Conservation (phyloP, 805 yeast species). For the Candida railenensis region DNA sequence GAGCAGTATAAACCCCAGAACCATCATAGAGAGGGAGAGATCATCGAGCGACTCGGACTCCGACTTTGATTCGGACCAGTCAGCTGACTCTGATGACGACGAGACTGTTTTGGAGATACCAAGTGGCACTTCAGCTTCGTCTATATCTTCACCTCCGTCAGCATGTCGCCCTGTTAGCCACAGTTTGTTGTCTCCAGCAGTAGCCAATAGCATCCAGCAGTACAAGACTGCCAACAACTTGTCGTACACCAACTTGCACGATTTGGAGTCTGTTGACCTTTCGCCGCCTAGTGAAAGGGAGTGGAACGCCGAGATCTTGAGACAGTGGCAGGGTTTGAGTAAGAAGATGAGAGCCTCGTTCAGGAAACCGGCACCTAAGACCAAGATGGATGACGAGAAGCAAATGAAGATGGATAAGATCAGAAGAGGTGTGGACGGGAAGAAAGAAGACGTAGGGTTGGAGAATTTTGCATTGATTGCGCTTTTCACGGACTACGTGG, state of each 20-base stretch:
- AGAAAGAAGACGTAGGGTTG: constrained; percentile 57
- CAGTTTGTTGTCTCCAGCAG: constrained; percentile 28
- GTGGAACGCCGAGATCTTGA: constrained; percentile 61
- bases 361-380: constrained; percentile 73
- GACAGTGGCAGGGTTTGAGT: constrained; percentile 65
- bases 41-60: constrained; percentile 6
- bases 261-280: constrained; percentile 20
- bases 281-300: constrained; percentile 56
- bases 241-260: constrained; percentile 29
- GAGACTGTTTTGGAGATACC: constrained; percentile 1
- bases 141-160: constrained; percentile 11
- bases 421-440: constrained; percentile 81
- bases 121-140: too few species aligned
- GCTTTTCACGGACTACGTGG: constrained; percentile 69
- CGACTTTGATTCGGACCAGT: constrained; percentile 13
- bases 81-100: constrained; percentile 12
- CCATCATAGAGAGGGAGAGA: constrained; percentile 15
- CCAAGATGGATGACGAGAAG: constrained; percentile 52
- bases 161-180: constrained; percentile 18
- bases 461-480: constrained; percentile 71
- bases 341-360: constrained; percentile 61
- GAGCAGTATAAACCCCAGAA: constrained; percentile 27
- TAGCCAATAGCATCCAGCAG: constrained; percentile 17
- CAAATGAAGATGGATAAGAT: constrained; percentile 65
- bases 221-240: constrained; percentile 18